phyloP scores from a whole-genome alignment of 1,139 yeast genomes.

The Pichia sp. region DNA sequence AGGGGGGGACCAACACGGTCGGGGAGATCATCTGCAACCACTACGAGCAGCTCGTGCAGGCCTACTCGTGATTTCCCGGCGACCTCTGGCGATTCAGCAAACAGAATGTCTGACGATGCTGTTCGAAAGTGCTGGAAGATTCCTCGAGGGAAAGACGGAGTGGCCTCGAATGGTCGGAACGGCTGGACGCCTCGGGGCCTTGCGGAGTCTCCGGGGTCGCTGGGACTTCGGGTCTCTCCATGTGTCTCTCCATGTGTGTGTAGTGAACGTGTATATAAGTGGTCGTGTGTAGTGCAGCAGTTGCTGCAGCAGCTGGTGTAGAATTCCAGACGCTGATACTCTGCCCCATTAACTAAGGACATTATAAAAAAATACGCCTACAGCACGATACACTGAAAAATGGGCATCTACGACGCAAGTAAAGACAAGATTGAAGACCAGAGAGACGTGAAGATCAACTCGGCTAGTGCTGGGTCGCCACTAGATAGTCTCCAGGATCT shows the following conservation, averaged over 20 bases:
- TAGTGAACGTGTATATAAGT: no score
- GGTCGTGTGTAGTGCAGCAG: no score
- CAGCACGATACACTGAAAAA: not conserved
- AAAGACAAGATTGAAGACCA: not conserved
- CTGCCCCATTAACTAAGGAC: not conserved
- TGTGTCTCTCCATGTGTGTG: no score
- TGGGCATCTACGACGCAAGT: slow-evolving; percentile 14
- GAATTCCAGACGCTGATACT: no score
- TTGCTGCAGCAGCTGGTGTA: no score
- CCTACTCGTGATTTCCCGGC: not conserved
- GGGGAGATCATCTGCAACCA: slow-evolving; percentile 9
- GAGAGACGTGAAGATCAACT: slow-evolving; percentile 10
- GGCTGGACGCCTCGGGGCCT: not conserved
- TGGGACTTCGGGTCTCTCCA: no score
- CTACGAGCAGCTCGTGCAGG: slow-evolving; percentile 9
- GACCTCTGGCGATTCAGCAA: not conserved
- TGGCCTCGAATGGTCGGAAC: not conserved
- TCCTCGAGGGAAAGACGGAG: not conserved
- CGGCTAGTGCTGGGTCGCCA: slow-evolving; percentile 5
- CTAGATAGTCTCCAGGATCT: not conserved
- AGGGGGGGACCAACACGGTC: not conserved
- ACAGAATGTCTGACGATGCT: not conserved
- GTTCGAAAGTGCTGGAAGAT: not conserved
- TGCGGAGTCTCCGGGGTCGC: no score
- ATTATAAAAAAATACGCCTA: not conserved